Base-by-base conservation (phyloP, 2,329 filamentous ascomycete genomes). In the Simplicillium aogashimaense region DNA sequence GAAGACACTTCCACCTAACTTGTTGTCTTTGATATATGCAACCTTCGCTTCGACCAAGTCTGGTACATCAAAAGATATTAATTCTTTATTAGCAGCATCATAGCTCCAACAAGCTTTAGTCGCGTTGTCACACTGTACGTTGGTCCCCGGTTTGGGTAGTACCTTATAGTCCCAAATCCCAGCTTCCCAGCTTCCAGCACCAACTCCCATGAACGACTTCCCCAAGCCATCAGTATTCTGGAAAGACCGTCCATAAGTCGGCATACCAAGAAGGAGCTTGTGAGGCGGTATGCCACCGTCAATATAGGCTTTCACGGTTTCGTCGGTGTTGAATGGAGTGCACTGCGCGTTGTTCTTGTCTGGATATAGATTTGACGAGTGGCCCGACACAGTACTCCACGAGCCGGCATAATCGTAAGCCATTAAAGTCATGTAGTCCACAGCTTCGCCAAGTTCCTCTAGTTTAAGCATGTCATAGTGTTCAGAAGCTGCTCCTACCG, bases 261-360 rank as follows among this genome's bases (percentile, higher is more conserved):
- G 86, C 72, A 92, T 81, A 3, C 86, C 86, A 4, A 92, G 65
- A 2, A 86, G 72, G 41, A 94, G 74, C 58, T 90, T 90, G 39
- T 58, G 55, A 0, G 76, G 53, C 0, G 76, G 65, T 0, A 92
- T 74, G 7, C 79, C 80, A 4, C 72, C 71, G 1, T 64, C 57
- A 28, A 79, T 60, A 60, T 94, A 94, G 40, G 72, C 76, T 4
- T 67, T 56, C 34, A 94, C 62, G 3, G 84, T 83, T 14, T 65
- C 60, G 28, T 82, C 67, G 2, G 81, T 81, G 54, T 73, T 82
- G 66, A 80, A 90, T 0, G 82, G 82, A 0, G 86, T 90, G 18
- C 71, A 65, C 5, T 57, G 49, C 0, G 78, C 71, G 52, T 77
- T 74, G 5, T 60, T 49, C 1, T 57, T 51, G 36, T 72, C 78